A percentile compares a stretch with the other conserved stretches of the same genome.
Conservation (phyloP, 257 asterid species). For the Eustoma russellianum region DNA sequence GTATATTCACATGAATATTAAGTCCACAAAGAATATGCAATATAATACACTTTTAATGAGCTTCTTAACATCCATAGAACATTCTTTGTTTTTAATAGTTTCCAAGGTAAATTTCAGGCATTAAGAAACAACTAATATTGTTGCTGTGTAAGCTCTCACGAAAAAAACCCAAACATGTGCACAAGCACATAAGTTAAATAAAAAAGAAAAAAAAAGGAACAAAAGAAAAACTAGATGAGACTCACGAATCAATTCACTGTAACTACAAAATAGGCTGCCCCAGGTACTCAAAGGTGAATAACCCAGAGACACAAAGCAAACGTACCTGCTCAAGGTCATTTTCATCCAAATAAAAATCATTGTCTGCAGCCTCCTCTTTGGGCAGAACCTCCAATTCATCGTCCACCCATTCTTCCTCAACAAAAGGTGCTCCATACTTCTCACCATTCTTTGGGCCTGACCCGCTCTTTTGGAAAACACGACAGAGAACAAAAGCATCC, state of each 20-base stretch:
- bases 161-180: background rate
- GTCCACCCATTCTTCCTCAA: constrained; percentile 90
- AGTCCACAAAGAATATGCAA: too few relatives aligned
- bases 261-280: too few relatives aligned
- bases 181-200: background rate
- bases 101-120: too few relatives aligned
- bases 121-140: too few relatives aligned
- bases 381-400: constrained; percentile 41
- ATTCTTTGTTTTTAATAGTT: too few relatives aligned
- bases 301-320: constrained; percentile 3
- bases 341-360: constrained; percentile 57
- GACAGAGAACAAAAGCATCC: constrained; percentile 82
- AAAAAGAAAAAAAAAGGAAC: too few relatives aligned
- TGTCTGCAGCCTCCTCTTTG: constrained; percentile 39
- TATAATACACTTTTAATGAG: too few relatives aligned
- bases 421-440: constrained; percentile 88
- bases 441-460: constrained; percentile 96
- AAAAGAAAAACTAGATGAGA: too few relatives aligned
- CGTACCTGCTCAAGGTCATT: constrained; percentile 76
- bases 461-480: constrained; percentile 97
- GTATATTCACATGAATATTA: too few relatives aligned
- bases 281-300: background rate
- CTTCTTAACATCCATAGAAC: too few relatives aligned
- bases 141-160: too few relatives aligned
- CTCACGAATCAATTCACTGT: too few relatives aligned